These are phyloP conservation scores for Sporisorium scitamineum DNA, from an alignment of 1,284 basidiomycete genomes.

Conservation along the genomic window DNA sequence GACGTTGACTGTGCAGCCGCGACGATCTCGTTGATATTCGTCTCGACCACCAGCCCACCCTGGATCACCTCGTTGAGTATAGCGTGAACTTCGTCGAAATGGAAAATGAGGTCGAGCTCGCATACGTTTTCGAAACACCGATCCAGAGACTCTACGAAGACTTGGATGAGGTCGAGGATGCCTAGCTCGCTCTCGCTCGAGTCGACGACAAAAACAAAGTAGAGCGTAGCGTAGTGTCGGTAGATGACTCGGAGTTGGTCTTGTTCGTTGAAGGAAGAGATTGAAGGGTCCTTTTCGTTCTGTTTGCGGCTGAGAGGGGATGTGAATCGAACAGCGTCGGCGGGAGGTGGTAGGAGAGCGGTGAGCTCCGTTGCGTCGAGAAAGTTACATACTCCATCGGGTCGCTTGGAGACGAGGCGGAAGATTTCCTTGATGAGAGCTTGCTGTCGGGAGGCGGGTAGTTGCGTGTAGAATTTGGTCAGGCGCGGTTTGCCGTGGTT, in stretches of 20 bases:
- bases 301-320: constrained; percentile 19
- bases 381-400: constrained; percentile 66
- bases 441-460: constrained; percentile 62
- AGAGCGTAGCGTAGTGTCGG: constrained; percentile 87
- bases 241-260: constrained; percentile 67
- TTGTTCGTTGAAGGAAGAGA: background rate
- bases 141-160: constrained; percentile 96
- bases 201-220: constrained; percentile 97
- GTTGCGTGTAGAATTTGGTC: constrained; percentile 86
- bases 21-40: constrained; percentile 91
- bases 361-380: constrained; percentile 66
- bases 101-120: constrained; percentile 97
- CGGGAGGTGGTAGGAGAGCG: constrained; percentile 58
- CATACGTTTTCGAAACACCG: constrained; percentile 98
- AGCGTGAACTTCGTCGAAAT: constrained; percentile 97
- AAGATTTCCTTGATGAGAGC: constrained; percentile 64
- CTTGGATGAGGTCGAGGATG: constrained; percentile 97
- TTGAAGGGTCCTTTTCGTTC: background rate
- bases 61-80: constrained; percentile 95
- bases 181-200: constrained; percentile 94
- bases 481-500: constrained; percentile 89
- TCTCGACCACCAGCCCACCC: constrained; percentile 97
- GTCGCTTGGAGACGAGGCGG: constrained; percentile 62
- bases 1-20: constrained; percentile 70
- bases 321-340: constrained; percentile 42